phyloP scores from a whole-genome alignment of 768 basidiomycete species.

The Pulveroboletus sp. region DNA sequence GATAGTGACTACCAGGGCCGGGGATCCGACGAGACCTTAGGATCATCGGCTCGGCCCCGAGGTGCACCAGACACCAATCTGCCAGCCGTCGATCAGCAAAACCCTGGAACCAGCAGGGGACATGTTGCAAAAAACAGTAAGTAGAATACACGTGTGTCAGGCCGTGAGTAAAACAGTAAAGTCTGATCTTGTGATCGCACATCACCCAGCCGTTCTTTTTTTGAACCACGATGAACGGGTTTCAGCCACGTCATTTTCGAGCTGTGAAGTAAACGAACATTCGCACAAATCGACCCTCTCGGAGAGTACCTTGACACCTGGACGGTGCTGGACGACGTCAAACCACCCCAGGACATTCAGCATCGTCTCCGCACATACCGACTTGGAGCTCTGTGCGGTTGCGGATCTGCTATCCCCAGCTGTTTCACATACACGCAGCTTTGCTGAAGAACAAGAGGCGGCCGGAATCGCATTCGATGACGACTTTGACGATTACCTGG shows the following conservation, averaged over 20 bases:
- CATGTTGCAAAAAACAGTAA: conserved; percentile 27
- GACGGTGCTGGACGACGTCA: conserved; percentile 18
- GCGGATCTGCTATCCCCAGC: conserved; percentile 44
- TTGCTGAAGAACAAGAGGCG: conserved; percentile 26
- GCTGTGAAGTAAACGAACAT: conserved; percentile 11
- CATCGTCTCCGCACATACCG: conserved; percentile 46
- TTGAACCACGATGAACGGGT: conserved; percentile 14
- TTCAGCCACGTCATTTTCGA: conserved; percentile 8
- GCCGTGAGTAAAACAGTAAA: conserved; percentile 21
- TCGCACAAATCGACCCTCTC: conserved; percentile 27
- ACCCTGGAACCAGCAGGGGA: conserved; percentile 16
- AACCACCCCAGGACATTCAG: conserved; percentile 38
- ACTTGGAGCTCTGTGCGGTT: conserved; percentile 49
- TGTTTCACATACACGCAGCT: conserved; percentile 21
- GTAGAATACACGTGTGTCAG: conserved; percentile 18
- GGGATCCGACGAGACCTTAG: conserved; percentile 32
- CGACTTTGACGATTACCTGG: conserved; percentile 26
- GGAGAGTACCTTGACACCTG: conserved; percentile 23
- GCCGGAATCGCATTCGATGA: conserved; percentile 26
- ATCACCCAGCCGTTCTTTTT: conserved; percentile 21
- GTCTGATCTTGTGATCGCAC: conserved; percentile 22
- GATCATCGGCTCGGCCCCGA: conserved; percentile 43
- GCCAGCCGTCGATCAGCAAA: conserved; percentile 30
- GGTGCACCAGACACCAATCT: conserved; percentile 70
- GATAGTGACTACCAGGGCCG: conserved; percentile 36